A percentile compares a stretch with the other conserved stretches of the same genome.
Evolutionary conservation across 2,329 filamentous ascomycete species (phyloP).

Genomic region (Scedosporium minutisporum): DNA sequence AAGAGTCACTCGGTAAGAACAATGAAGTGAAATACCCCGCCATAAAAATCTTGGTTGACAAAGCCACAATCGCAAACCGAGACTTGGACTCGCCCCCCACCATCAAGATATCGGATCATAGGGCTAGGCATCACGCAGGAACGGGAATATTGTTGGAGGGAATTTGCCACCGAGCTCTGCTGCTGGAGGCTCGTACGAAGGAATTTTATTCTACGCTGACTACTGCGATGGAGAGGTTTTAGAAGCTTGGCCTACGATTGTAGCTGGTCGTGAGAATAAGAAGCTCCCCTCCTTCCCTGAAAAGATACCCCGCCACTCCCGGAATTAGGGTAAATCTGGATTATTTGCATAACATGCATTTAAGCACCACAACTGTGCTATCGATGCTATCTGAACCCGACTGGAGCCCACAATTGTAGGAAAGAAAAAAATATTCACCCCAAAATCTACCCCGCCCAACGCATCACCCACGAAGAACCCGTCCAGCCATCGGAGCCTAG

Average conservation of each 20-base stretch:
- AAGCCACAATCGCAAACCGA: not conserved
- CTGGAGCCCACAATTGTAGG: conserved; percentile 4
- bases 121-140: too few relatives aligned
- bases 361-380: not conserved
- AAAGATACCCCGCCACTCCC: not conserved
- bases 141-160: too few relatives aligned
- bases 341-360: not conserved
- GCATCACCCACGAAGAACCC: conserved; percentile 2
- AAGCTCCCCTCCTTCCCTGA: not conserved
- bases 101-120: too few relatives aligned
- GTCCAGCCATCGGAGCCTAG: not conserved
- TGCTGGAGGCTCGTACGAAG: too few relatives aligned
- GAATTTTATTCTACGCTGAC: too few relatives aligned
- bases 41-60: not conserved
- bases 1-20: not conserved
- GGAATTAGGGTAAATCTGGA: not conserved
- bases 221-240: too few relatives aligned
- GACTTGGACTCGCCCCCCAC: too few relatives aligned
- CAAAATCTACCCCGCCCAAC: conserved; percentile 7
- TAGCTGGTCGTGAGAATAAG: too few relatives aligned
- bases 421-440: conserved; percentile 7
- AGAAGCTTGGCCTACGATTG: too few relatives aligned
- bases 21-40: not conserved
- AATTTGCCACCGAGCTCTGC: too few relatives aligned
- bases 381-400: not conserved